Base-by-base conservation (phyloP, 2,329 filamentous ascomycete species). In the Penicillium sp. region DNA sequence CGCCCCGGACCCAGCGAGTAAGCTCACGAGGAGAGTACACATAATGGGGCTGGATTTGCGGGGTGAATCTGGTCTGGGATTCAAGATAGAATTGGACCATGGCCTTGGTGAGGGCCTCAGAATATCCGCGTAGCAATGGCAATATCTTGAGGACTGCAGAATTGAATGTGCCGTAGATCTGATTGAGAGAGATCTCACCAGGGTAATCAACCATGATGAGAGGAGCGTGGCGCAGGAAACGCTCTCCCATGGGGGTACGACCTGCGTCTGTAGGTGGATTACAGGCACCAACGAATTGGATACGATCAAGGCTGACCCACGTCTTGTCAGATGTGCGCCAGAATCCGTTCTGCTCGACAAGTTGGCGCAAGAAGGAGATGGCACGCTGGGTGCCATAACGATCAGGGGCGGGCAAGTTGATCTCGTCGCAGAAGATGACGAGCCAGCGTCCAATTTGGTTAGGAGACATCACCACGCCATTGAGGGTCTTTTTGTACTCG, bases 201-300 rank as follows among this genome's bases (percentile, higher is more conserved):
- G 94, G 94, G 68, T 99, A 99, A 69, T 99, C 94, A 39, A 99
- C 95, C 95, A 99, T 99, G 74, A 99, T 89, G 49, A 99, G 84
- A n/a, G 94, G 94, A 15, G 94, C 91, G 72, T 99, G 95, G 53
- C 95, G 86, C 60, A 99, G 81, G 83, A 99, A 99, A 63, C 94
- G 84, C 45, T 90, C 85, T 41, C 90, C 94, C 79, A 99, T 86
- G 0, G 94, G 88, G 12, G 94, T 97, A 82, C 94, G 91, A 24
- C 94, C 94, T 62, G 92, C 92, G 75, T 99, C 95, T 0, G 94
- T 97, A 0, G 94, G 94, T 64, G 94, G 95, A 74, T 99, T 99
- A 72, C 94, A 99, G 66, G 94, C 94, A 64, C 94, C 94, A 48
- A 99, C 95, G 62, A 99, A 99, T 69, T 99, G 94, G 65, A 99